Base-by-base conservation (phyloP, 495 filamentous ascomycete genomes). In the Penicillium psychrofluorescens region DNA sequence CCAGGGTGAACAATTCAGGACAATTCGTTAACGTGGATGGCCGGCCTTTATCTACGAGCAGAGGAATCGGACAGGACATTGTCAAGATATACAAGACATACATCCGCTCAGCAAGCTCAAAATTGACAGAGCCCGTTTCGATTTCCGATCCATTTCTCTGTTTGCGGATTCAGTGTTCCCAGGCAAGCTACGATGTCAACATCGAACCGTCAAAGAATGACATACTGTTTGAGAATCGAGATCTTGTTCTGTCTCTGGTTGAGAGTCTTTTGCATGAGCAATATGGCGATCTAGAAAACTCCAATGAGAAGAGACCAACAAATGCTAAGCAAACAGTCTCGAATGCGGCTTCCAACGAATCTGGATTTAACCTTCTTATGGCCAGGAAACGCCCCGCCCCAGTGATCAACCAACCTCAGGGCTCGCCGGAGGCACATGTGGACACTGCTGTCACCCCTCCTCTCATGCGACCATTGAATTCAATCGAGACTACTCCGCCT, bases 201-300 rank as follows among this genome's bases (percentile, higher is more conserved):
- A 73, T 97, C 41, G 90, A 97, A 54, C 90, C 90, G 0, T 77
- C 84, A 0, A 98, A 98, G 58, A 85, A 96, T 49, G 84, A 95
- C 59, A 77, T 96, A 2, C 42, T 95, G 0, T 95, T 98, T 55
- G 67, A 74, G 27, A 67, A 92, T 35, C 68, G 79, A 28, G 57
- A 77, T 0, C 4, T 49, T 2, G 43, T 95, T 4, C 16, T 84
- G 4, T 52, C 59, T 4, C 46, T 74, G 5, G 70, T 83, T 3
- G 76, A 84, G 37, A 52, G 53, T 0, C 56, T 88, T 2, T 79
- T 91, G 9, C 52, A 50, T 8, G 55, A 62, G 12, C 51, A 74
- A 8, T 91, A 86, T 36, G 76, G 78, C 4, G 64, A 68, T 15
- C n/a, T 65, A 31, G 40, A 55, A 8, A 35, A 11, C 1, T 31